Evolutionary conservation across 1,139 yeast species (phyloP).

Genomic region (Petasospora fabianii): DNA sequence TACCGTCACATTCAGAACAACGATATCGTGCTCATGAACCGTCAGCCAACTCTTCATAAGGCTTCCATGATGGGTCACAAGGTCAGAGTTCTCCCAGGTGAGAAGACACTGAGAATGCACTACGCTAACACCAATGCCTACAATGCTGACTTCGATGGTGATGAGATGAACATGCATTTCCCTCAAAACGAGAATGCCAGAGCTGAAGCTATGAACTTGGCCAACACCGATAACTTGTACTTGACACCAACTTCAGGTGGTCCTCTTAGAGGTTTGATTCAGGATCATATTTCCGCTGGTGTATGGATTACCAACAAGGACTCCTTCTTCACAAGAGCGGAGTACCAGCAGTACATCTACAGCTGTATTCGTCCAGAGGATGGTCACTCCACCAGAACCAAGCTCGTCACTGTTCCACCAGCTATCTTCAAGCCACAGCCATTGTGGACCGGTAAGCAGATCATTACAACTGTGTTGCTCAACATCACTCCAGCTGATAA

Average conservation of each 20-base stretch:
- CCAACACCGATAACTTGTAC: constrained; percentile 96
- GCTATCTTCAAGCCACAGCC: constrained; percentile 82
- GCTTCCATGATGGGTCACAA: constrained; percentile 99
- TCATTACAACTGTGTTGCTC: constrained; percentile 82
- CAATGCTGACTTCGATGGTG: constrained; percentile 99
- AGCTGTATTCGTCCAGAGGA: constrained; percentile 97
- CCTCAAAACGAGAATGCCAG: constrained; percentile 98
- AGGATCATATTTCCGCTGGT: constrained; percentile 98
- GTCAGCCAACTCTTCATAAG: constrained; percentile 98
- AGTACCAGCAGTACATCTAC: constrained; percentile 89
- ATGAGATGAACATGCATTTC: constrained; percentile 99
- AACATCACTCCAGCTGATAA: constrained; percentile 83
- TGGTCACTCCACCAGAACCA: constrained; percentile 81
- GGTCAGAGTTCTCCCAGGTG: constrained; percentile 95
- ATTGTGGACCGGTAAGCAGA: constrained; percentile 98
- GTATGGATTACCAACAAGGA: constrained; percentile 96
- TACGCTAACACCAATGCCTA: constrained; percentile 99
- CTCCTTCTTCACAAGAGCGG: constrained; percentile 83
- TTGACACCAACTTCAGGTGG: constrained; percentile 97
- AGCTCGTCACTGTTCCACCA: constrained; percentile 83
- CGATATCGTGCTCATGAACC: constrained; percentile 96
- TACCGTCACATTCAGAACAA: constrained; percentile 90
- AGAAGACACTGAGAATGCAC: constrained; percentile 92
- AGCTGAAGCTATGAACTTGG: constrained; percentile 92
- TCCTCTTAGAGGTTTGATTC: constrained; percentile 97